phyloP scores from a whole-genome alignment of 306 rosid genomes.

The Vigna reflexopilosa region DNA sequence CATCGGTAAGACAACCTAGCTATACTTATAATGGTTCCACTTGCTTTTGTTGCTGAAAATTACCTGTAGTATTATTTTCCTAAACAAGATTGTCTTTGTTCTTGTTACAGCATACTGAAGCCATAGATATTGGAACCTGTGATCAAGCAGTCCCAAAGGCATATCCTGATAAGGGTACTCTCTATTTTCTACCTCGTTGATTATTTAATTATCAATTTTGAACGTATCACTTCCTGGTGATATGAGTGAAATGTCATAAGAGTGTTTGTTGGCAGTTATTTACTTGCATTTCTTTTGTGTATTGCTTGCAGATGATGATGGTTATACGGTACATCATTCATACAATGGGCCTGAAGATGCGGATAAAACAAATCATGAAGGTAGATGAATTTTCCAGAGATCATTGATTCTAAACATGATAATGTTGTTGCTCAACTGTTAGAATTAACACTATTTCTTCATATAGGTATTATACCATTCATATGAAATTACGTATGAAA shows the following conservation, averaged over 20 bases:
- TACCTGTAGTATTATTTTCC: constrained; percentile 10
- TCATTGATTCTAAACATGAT: constrained; percentile 12
- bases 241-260: neutral
- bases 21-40: constrained; percentile 6
- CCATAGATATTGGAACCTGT: constrained; percentile 95
- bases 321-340: constrained; percentile 55
- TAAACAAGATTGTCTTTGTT: constrained; percentile 23
- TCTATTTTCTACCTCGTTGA: constrained; percentile 8
- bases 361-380: constrained; percentile 67
- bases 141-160: constrained; percentile 92
- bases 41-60: constrained; percentile 33
- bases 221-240: constrained; percentile 6
- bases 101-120: constrained; percentile 66
- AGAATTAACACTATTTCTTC: constrained; percentile 25
- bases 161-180: constrained; percentile 81
- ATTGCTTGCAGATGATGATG: constrained; percentile 69
- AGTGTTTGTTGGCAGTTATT: constrained; percentile 28
- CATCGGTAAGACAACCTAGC: constrained; percentile 69
- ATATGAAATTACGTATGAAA: neutral
- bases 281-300: constrained; percentile 40
- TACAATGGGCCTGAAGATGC: constrained; percentile 54
- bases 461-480: constrained; percentile 7
- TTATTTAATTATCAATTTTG: constrained; percentile 31
- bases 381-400: constrained; percentile 52
- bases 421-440: constrained; percentile 10